Evolutionary conservation across 2,329 filamentous ascomycete species (phyloP), one percentile per base, ranked within the genome.

Genomic region (Cladosporium sphaerospermum): DNA sequence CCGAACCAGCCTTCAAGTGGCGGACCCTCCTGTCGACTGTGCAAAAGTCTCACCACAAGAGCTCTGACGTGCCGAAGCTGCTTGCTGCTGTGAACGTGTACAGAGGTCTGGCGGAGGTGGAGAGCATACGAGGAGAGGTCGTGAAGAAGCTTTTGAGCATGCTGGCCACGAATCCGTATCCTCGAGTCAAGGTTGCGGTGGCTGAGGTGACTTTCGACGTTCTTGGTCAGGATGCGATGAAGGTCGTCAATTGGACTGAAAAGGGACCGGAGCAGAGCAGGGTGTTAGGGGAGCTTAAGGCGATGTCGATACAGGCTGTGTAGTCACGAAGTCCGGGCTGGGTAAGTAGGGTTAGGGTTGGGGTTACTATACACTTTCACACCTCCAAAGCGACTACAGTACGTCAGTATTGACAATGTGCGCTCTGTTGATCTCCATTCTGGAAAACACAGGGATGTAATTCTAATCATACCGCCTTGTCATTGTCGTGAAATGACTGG

Each of bases 11-110:
- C 78, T 95, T 67, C 83, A 91, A 71, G 78, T 80, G 78, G 65
- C 81, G 81, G 56, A 75, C 69, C 6, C 71, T 96, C 3, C 89
- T 90, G 55, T 74, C 83, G 6, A 75, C 83, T 34, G 81, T 86
- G 3, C 89, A 95, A 64, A 89, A 85, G 68, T 80, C 87, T 0
- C 87, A 91, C 58, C 91, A 87, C 73, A 92, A 91, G 71, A 87
- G 86, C 1, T 83, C 85, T 16, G 93, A 89, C 66, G 81, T 96
- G 41, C 81, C 84, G 47, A 92, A 93, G 68, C 77, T 97, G 1
- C 81, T 89, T 65, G 86, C 89, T 0, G 89, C 88, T 18, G 74
- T 95, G 56, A 86, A 85, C 62, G 80, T 93, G 10, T 97, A 96
- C 69, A 81, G 84, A 2, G 83, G 82, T 0, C 71, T 96, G 23